These are phyloP conservation scores for Metschnikowia shivogae DNA, from an alignment of 805 yeast genomes.

Conservation along the genomic window DNA sequence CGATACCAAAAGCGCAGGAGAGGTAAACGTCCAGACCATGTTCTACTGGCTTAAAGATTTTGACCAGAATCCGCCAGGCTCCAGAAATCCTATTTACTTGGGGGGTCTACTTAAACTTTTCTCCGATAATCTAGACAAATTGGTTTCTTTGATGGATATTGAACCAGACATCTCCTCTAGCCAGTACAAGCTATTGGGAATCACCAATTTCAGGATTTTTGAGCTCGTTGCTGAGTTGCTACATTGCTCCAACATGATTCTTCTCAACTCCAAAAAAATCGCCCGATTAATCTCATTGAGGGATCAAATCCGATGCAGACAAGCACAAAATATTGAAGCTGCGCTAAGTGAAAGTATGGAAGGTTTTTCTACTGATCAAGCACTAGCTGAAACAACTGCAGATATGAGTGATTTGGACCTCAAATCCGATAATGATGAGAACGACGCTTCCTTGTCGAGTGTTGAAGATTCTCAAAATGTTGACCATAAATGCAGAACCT, in stretches of 20 bases:
- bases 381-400: neutral
- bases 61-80: conserved; percentile 88
- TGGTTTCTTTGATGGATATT: conserved; percentile 50
- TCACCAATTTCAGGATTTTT: conserved; percentile 84
- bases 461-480: conserved; percentile 11
- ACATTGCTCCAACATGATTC: conserved; percentile 96
- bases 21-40: conserved; percentile 40
- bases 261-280: conserved; percentile 74
- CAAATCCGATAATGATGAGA: neutral
- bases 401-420: conserved; percentile 1
- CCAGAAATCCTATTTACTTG: conserved; percentile 87
- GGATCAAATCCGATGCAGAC: conserved; percentile 54
- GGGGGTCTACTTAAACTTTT: conserved; percentile 81
- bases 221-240: conserved; percentile 91
- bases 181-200: conserved; percentile 60
- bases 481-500: conserved; percentile 16
- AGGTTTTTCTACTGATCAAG: neutral
- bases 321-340: conserved; percentile 41
- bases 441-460: neutral
- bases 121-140: conserved; percentile 66
- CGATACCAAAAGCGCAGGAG: conserved; percentile 27
- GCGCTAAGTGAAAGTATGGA: conserved; percentile 30
- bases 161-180: conserved; percentile 22
- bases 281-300: conserved; percentile 64
- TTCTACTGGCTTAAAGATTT: conserved; percentile 43